phyloP scores from a whole-genome alignment of 371 early-diverging fungal genomes.

The Nematocida minor region DNA sequence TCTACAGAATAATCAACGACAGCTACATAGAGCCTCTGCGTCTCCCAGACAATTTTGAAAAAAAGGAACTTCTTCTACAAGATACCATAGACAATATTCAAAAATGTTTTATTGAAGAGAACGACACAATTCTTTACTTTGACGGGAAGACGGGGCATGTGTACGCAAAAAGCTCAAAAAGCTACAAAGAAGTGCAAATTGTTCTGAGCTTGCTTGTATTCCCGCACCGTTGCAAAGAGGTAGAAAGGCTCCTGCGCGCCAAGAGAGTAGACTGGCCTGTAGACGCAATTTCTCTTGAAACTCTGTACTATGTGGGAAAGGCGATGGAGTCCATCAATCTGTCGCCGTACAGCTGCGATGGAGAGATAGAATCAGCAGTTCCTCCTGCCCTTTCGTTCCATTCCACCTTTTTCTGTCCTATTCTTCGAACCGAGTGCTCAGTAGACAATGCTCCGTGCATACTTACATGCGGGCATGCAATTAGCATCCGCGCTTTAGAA shows the following conservation, averaged over 20 bases:
- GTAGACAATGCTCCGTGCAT: slow-evolving; percentile 37
- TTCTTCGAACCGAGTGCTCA: slow-evolving; percentile 43
- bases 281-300: slow-evolving; percentile 11
- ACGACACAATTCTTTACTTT: background rate
- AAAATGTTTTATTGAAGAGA: background rate
- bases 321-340: slow-evolving; percentile 43
- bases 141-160: slow-evolving; percentile 2
- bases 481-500: slow-evolving; percentile 22
- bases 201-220: slow-evolving; percentile 13
- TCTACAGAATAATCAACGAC: background rate
- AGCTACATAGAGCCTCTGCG: background rate
- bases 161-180: background rate
- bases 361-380: slow-evolving; percentile 38
- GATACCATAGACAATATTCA: background rate
- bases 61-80: background rate
- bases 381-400: slow-evolving; percentile 39
- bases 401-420: slow-evolving; percentile 49
- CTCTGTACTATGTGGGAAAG: slow-evolving; percentile 39
- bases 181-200: background rate
- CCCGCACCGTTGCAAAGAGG: background rate
- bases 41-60: background rate
- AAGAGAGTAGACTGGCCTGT: background rate
- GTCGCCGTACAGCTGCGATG: slow-evolving; percentile 10
- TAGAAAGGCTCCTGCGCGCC: background rate
- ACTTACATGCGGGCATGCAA: slow-evolving; percentile 44